Percentiles rank a stretch among this genome's conserved stretches.
These are phyloP conservation scores for Ceratobasidium papillatum DNA, from an alignment of 1,284 basidiomycete genomes.

Conservation along the genomic window DNA sequence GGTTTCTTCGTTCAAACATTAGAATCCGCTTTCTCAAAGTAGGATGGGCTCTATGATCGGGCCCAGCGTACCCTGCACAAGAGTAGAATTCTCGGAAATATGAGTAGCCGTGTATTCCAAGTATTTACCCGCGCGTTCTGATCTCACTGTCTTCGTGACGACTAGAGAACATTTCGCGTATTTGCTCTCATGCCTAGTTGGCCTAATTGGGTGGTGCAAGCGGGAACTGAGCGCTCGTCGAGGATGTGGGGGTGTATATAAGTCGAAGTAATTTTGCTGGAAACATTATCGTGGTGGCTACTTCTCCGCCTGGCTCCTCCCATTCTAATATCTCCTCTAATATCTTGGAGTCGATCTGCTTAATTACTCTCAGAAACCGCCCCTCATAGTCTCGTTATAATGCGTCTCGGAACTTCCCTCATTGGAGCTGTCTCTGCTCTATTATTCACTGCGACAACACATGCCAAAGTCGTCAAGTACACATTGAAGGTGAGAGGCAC, in stretches of 20 bases:
- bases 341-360: not conserved
- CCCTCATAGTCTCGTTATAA: not conserved
- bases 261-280: not conserved
- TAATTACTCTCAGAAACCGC: too few species aligned
- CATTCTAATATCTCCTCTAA: not conserved
- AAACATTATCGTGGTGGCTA: not conserved
- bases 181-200: not conserved
- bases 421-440: not conserved
- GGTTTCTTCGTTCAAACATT: too few species aligned
- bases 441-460: not conserved
- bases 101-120: not conserved
- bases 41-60: too few species aligned
- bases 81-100: not conserved
- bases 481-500: constrained; percentile 2
- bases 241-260: not conserved
- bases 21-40: too few species aligned
- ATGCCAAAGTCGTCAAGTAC: constrained; percentile 25
- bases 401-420: constrained; percentile 8
- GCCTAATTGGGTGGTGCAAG: not conserved
- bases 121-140: not conserved
- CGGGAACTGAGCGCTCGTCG: not conserved
- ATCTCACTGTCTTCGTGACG: not conserved
- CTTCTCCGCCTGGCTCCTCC: not conserved
- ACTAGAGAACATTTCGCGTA: not conserved
- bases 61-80: too few species aligned